These are phyloP conservation scores for Cordia subcordata DNA, from an alignment of 257 asterid species.

Conservation along the genomic window DNA sequence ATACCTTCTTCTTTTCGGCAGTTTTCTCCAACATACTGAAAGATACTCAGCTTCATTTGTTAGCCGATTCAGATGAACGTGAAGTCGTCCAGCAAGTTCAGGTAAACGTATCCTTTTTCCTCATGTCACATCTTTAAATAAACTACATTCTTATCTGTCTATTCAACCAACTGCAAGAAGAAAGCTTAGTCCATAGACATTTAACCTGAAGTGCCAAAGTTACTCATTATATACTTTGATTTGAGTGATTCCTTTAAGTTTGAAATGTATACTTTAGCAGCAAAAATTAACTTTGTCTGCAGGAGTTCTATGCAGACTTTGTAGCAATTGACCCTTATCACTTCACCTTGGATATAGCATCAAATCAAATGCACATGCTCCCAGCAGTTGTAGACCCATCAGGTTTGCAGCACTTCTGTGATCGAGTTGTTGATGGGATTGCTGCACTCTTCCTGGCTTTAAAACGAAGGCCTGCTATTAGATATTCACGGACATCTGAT, in stretches of 20 bases:
- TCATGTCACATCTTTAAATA: no score
- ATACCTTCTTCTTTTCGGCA: conserved; percentile 30
- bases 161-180: no score
- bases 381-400: conserved; percentile 97
- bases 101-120: conserved; percentile 29
- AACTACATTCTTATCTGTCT: no score
- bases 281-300: conserved; percentile 32
- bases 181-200: no score
- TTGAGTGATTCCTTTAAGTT: not conserved
- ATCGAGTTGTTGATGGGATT: conserved; percentile 84
- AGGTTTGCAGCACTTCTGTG: conserved; percentile 67
- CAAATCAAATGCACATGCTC: conserved; percentile 82
- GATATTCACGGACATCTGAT: conserved; percentile 88
- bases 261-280: not conserved
- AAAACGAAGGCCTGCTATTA: conserved; percentile 84
- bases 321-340: conserved; percentile 82
- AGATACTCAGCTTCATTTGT: conserved; percentile 92
- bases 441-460: conserved; percentile 82
- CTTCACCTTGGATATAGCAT: conserved; percentile 63
- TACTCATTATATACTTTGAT: no score
- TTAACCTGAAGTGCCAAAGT: no score
- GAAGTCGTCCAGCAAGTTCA: conserved; percentile 97
- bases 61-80: conserved; percentile 93
- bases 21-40: conserved; percentile 94
- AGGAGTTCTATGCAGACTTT: conserved; percentile 95